A percentile compares a stretch with the other conserved stretches of the same genome.
Evolutionary conservation across 352 stramenopile genomes (phyloP).

Genomic region (Pythium coloratum): DNA sequence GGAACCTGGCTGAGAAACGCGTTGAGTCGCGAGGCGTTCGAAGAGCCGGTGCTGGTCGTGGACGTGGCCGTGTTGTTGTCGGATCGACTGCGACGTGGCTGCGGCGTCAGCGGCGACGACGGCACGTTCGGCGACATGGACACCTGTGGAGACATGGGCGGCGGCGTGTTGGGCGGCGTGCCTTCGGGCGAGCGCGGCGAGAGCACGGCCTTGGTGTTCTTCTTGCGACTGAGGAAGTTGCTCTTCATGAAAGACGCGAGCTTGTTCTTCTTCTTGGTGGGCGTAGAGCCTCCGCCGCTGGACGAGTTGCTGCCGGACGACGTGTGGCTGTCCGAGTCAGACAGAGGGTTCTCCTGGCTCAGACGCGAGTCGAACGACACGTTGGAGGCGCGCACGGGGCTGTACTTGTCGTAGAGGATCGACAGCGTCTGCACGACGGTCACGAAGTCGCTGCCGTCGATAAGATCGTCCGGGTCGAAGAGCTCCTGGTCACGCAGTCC

Average conservation of each 20-base stretch:
- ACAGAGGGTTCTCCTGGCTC: conserved; percentile 56
- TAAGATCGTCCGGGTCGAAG: conserved; percentile 78
- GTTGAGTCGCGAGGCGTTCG: conserved; percentile 54
- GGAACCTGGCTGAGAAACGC: conserved; percentile 79
- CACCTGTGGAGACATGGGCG: conserved; percentile 51
- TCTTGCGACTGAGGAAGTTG: conserved; percentile 74
- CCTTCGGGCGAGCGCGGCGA: conserved; percentile 35
- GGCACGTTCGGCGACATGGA: conserved; percentile 40
- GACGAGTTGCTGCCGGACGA: conserved; percentile 59
- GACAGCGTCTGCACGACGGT: conserved; percentile 77
- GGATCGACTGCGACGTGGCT: conserved; percentile 24
- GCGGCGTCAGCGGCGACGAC: conserved; percentile 25
- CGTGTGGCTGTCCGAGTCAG: conserved; percentile 66
- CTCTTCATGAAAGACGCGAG: conserved; percentile 81
- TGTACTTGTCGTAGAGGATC: conserved; percentile 83
- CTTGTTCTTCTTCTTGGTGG: conserved; percentile 76
- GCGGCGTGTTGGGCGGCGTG: conserved; percentile 60
- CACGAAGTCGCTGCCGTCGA: conserved; percentile 64
- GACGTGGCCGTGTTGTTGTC: conserved; percentile 33
- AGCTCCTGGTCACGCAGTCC: conserved; percentile 70
- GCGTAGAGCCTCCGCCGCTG: conserved; percentile 31
- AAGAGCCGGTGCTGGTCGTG: conserved; percentile 43
- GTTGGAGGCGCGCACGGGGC: conserved; percentile 27
- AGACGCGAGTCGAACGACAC: conserved; percentile 49
- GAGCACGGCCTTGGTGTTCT: conserved; percentile 25